Evolutionary conservation across 2,329 filamentous ascomycete genomes (phyloP), one percentile per base, ranked within the genome.

Genomic region (Akanthomyces muscarius): DNA sequence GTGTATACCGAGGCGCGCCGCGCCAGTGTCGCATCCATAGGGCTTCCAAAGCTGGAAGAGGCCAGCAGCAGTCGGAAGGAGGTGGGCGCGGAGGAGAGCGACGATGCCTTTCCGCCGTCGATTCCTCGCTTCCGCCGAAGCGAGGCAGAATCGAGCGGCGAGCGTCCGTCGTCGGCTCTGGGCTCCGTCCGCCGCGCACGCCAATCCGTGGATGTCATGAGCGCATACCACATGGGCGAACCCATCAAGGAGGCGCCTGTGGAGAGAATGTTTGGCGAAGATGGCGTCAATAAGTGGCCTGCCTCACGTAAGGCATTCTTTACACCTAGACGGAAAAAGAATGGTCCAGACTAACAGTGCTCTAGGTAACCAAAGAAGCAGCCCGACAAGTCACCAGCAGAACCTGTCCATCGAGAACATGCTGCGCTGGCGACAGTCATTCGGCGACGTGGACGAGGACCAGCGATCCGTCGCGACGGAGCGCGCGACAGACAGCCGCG

Each of bases 101-200:
- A 53, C 30, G 61, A 57, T 41, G 50, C 59, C 1, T 63, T 51
- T 16, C 61, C 61, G 11, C 61, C 61, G 1, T 58, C 54, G 1
- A 58, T 63, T 13, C 61, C 54, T 18, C 61, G 61, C 28, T 59
- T 53, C 41, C 47, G 61, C 1, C 47, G 47, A 14, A 42, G 21
- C 25, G 61, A 59, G 45, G 14, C 23, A 18, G 28, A 44, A 16
- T 38, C 16, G 14, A 50, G 11, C 8, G 11, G 21, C 30, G 23
- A 61, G 25, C 60, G 48, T 5, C 45, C 59, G 3, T 13, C 44
- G 16, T 62, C 61, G 14, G n/a, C 36, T 21, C 41, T 61, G 3
- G 59, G 59, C 25, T 61, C 50, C n/a, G 59, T 61, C 4, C 48
- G 59, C 28, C 59, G 59, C n/a, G 59, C 59, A 5, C 38, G 59